Evolutionary conservation across 495 filamentous ascomycete genomes (phyloP).

Genomic region (Daldinia vernicosa): DNA sequence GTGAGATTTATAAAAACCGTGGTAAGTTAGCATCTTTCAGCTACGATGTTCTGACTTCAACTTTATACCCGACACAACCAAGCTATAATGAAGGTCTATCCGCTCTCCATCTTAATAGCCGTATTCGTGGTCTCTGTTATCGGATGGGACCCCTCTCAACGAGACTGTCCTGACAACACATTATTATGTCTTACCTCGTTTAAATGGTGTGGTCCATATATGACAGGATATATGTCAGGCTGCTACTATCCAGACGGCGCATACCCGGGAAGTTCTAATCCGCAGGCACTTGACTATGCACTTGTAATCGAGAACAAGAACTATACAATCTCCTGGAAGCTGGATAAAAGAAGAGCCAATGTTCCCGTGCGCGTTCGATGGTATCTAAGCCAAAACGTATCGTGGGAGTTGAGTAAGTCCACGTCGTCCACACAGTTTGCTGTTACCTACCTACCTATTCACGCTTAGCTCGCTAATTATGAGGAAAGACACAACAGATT

Average conservation of each 20-base stretch:
- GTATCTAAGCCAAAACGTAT: neutral
- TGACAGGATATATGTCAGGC: neutral
- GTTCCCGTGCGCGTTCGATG: constrained; percentile 7
- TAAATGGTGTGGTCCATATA: neutral
- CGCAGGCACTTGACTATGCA: neutral
- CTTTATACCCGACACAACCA: too few species aligned
- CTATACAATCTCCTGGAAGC: constrained; percentile 6
- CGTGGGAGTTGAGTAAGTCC: constrained; percentile 11
- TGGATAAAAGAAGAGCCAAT: neutral
- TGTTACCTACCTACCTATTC: neutral
- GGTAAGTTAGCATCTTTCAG: too few species aligned
- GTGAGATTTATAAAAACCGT: too few species aligned
- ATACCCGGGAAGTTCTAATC: neutral
- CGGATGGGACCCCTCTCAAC: constrained; percentile 2
- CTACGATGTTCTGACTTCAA: too few species aligned
- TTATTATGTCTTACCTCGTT: constrained; percentile 5
- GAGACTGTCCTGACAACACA: neutral
- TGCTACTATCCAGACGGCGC: constrained; percentile 8
- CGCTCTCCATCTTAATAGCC: neutral
- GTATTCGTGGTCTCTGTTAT: neutral
- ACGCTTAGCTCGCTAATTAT: neutral
- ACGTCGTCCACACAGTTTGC: neutral
- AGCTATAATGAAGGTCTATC: neutral
- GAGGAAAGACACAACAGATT: constrained; percentile 11
- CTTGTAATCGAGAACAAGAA: constrained; percentile 1